These are phyloP conservation scores for Metschnikowia lochheadii DNA, from an alignment of 805 yeast genomes.

Conservation along the genomic window DNA sequence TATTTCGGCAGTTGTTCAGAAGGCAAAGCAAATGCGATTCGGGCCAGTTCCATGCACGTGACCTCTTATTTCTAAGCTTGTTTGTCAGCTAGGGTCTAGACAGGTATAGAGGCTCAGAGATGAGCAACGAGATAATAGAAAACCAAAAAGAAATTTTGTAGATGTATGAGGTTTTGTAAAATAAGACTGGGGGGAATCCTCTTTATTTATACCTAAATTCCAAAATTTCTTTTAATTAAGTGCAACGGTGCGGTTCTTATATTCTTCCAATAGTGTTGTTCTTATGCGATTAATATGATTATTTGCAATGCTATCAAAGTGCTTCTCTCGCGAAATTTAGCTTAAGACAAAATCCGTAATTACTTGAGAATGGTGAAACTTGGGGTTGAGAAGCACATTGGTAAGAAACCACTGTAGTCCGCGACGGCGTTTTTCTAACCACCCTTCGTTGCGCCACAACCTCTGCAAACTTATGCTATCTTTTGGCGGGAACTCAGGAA, in stretches of 20 bases:
- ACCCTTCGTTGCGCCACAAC: conserved; percentile 35
- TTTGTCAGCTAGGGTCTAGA: neutral
- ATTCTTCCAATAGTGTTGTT: no score
- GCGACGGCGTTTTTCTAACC: conserved; percentile 52
- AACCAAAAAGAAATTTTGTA: no score
- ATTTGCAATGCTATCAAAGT: neutral
- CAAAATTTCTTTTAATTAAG: no score
- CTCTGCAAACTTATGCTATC: conserved; percentile 38
- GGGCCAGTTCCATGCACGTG: neutral
- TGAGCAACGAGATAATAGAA: neutral
- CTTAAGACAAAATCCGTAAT: conserved; percentile 38
- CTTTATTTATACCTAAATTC: no score
- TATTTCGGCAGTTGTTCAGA: neutral
- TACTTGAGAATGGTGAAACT: conserved; percentile 32
- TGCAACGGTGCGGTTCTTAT: no score
- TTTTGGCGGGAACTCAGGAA: conserved; percentile 53
- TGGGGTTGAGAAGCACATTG: conserved; percentile 50
- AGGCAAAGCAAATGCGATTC: neutral
- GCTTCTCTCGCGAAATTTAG: neutral
- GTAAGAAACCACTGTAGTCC: conserved; percentile 60
- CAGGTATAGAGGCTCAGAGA: neutral
- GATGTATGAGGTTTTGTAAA: neutral
- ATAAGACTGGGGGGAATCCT: no score
- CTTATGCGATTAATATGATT: neutral
- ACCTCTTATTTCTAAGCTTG: neutral